A percentile compares a stretch with the other conserved stretches of the same genome.
phyloP scores from a whole-genome alignment of 805 yeast species.

The Isabelozyma rhagii region DNA sequence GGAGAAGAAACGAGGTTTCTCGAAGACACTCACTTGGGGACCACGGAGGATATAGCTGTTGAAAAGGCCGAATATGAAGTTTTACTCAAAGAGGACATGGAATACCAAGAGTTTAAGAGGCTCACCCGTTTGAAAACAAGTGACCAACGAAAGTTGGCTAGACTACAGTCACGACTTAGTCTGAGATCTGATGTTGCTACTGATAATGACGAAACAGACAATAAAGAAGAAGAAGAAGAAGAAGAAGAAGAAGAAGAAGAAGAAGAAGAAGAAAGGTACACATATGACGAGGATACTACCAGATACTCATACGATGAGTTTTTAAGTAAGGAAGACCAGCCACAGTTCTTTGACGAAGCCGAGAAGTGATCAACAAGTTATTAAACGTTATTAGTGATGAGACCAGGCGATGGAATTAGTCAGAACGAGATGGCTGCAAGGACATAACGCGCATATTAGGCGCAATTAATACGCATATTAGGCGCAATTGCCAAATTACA shows the following conservation, averaged over 20 bases:
- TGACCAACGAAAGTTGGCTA: not conserved
- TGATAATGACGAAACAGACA: not conserved
- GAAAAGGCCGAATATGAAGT: slow-evolving; percentile 7
- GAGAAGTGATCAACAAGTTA: slow-evolving; percentile 5
- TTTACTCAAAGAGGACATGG: slow-evolving; percentile 11
- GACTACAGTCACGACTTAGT: slow-evolving; percentile 1
- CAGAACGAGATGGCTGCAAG: too few species aligned
- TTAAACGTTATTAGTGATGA: not conserved
- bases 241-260: not conserved
- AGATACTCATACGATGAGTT: slow-evolving; percentile 27
- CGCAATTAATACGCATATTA: too few species aligned
- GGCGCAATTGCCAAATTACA: too few species aligned
- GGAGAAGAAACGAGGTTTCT: slow-evolving; percentile 42
- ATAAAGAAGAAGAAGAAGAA: not conserved
- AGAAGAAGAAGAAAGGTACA: not conserved
- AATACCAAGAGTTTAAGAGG: slow-evolving; percentile 14
- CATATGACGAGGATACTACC: not conserved
- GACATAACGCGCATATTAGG: too few species aligned
- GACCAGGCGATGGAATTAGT: slow-evolving; percentile 4
- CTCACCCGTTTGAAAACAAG: slow-evolving; percentile 4
- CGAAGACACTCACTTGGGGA: slow-evolving; percentile 56
- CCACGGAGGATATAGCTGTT: slow-evolving; percentile 14
- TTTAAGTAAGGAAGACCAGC: slow-evolving; percentile 34
- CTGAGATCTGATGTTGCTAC: not conserved
- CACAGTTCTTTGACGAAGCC: slow-evolving; percentile 35